These are phyloP conservation scores for Cenococcum geophilum DNA, from an alignment of 495 filamentous ascomycete species.

Conservation along the genomic window DNA sequence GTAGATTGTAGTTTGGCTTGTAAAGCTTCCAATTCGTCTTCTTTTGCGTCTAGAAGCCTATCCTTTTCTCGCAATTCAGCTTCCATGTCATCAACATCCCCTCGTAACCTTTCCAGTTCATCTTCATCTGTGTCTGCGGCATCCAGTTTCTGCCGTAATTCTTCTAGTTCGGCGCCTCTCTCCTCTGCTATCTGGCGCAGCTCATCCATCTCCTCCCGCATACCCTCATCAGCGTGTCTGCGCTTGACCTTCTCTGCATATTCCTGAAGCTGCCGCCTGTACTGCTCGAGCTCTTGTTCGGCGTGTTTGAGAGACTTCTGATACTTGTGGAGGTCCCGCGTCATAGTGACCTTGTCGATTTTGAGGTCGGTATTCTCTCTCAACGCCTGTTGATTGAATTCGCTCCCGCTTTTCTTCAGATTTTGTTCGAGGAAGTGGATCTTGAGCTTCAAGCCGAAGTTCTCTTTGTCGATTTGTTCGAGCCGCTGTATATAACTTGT, in stretches of 20 bases:
- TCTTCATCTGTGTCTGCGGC: slow-evolving; percentile 38
- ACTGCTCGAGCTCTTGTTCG: slow-evolving; percentile 74
- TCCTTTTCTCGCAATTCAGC: slow-evolving; percentile 61
- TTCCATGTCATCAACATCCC: slow-evolving; percentile 64
- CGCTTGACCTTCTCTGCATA: slow-evolving; percentile 70
- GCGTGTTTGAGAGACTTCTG: slow-evolving; percentile 70
- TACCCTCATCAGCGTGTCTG: slow-evolving; percentile 59
- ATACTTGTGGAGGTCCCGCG: slow-evolving; percentile 75
- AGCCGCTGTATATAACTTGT: slow-evolving; percentile 51
- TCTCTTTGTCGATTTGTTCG: slow-evolving; percentile 90
- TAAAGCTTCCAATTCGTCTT: slow-evolving; percentile 49
- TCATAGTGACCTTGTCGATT: slow-evolving; percentile 79
- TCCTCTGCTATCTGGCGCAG: slow-evolving; percentile 47
- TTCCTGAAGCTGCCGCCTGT: slow-evolving; percentile 69
- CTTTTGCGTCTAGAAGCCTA: slow-evolving; percentile 51
- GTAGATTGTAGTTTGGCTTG: slow-evolving; percentile 47
- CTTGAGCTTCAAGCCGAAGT: slow-evolving; percentile 73
- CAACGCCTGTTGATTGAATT: slow-evolving; percentile 77
- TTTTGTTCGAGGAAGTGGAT: slow-evolving; percentile 76
- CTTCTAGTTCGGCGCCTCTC: slow-evolving; percentile 35
- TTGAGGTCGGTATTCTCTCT: slow-evolving; percentile 95
- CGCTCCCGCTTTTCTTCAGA: slow-evolving; percentile 74
- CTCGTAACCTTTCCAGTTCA: slow-evolving; percentile 57
- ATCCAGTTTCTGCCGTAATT: slow-evolving; percentile 32
- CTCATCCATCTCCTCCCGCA: slow-evolving; percentile 53